phyloP scores from a whole-genome alignment of 2,329 filamentous ascomycete species.

The Shiraia sp. region DNA sequence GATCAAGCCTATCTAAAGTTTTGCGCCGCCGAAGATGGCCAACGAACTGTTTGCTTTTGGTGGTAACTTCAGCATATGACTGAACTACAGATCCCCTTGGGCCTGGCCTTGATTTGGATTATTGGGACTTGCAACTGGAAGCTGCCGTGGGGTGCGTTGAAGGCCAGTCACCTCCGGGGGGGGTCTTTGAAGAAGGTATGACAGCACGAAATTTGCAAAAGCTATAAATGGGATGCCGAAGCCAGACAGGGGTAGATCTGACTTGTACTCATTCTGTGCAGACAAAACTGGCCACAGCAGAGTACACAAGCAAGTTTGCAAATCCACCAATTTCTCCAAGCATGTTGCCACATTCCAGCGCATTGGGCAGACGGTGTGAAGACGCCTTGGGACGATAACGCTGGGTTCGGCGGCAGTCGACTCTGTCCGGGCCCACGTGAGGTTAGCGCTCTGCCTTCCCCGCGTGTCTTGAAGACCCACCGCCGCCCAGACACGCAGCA shows the following conservation, averaged over 20 bases:
- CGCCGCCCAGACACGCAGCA: slow-evolving; percentile 18
- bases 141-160: slow-evolving; percentile 1
- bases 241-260: too few relatives aligned
- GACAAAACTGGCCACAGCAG: too few relatives aligned
- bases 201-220: neutral
- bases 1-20: slow-evolving; percentile 71
- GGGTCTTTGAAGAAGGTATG: neutral
- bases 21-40: neutral
- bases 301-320: too few relatives aligned
- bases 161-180: too few relatives aligned
- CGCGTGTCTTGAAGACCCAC: slow-evolving; percentile 11
- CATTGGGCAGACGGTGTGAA: too few relatives aligned
- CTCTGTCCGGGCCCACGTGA: slow-evolving; percentile 23
- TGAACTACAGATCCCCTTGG: slow-evolving; percentile 9
- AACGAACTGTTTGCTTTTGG: slow-evolving; percentile 10
- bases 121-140: slow-evolving; percentile 9
- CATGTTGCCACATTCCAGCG: too few relatives aligned
- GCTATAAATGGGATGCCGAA: neutral
- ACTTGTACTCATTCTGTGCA: too few relatives aligned
- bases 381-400: too few relatives aligned
- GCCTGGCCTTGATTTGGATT: neutral
- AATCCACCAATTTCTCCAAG: too few relatives aligned
- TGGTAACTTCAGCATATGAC: slow-evolving; percentile 3
- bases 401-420: too few relatives aligned
- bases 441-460: slow-evolving; percentile 30